Evolutionary conservation across 164 flowering plant genomes (phyloP).

Genomic region (Dillenia turbinata): DNA sequence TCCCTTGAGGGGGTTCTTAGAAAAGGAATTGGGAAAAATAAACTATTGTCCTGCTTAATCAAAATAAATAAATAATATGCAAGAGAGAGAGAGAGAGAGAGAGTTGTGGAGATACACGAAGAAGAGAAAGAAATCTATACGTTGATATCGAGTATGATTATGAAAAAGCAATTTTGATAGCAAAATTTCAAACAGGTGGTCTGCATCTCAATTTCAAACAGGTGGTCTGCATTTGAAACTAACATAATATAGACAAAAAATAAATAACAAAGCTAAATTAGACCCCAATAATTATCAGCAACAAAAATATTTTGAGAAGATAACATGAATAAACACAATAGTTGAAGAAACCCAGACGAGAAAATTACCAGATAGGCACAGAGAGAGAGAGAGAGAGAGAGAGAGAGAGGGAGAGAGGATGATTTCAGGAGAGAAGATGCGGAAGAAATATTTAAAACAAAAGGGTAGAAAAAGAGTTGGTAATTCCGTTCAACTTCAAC

Average conservation of each 20-base stretch:
- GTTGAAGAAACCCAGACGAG: not conserved
- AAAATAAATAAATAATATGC: constrained; percentile 9
- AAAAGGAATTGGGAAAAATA: constrained; percentile 2
- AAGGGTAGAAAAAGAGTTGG: too few species aligned
- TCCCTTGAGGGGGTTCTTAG: constrained; percentile 5
- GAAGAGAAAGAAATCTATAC: not conserved
- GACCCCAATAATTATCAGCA: too few species aligned
- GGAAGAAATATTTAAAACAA: not conserved
- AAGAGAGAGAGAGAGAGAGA: not conserved
- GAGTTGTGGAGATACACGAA: not conserved
- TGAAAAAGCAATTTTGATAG: too few species aligned
- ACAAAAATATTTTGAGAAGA: too few species aligned
- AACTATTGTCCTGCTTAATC: constrained; percentile 8
- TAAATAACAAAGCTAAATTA: too few species aligned
- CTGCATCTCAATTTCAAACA: too few species aligned
- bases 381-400: constrained; percentile 2
- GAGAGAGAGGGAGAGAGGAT: not conserved
- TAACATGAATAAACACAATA: too few species aligned
- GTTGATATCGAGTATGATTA: not conserved
- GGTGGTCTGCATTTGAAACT: too few species aligned
- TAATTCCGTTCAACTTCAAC: too few species aligned
- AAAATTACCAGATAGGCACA: not conserved
- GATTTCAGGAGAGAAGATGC: not conserved
- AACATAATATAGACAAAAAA: too few species aligned
- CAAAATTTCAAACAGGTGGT: too few species aligned